A percentile compares a stretch with the other conserved stretches of the same genome.
These are phyloP conservation scores for Didymella sp. DNA, from an alignment of 2,329 filamentous ascomycete species.

Conservation along the genomic window DNA sequence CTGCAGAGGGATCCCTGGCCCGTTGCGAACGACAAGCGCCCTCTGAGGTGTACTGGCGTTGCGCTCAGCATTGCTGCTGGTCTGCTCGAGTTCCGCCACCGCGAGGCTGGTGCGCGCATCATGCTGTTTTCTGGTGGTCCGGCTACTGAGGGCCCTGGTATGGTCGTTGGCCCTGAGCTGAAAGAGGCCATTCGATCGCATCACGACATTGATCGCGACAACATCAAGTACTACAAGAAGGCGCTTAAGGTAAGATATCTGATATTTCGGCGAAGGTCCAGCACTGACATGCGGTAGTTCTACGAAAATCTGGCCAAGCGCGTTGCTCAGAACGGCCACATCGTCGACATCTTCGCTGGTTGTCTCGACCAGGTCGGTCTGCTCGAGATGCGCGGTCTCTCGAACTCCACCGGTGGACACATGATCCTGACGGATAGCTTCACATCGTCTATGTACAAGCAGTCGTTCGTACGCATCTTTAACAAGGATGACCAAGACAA, in stretches of 20 bases:
- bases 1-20: constrained; percentile 98
- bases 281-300: constrained; percentile 63
- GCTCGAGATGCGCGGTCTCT: constrained; percentile 96
- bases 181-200: constrained; percentile 97
- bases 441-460: constrained; percentile 98
- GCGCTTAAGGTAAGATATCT: constrained; percentile 88
- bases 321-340: constrained; percentile 93
- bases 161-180: constrained; percentile 94
- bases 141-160: constrained; percentile 93
- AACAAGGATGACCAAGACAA: constrained; percentile 97
- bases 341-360: constrained; percentile 96
- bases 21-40: constrained; percentile 89
- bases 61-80: constrained; percentile 95
- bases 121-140: constrained; percentile 97
- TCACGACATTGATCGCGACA: constrained; percentile 97
- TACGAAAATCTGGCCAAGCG: constrained; percentile 95
- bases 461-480: constrained; percentile 95
- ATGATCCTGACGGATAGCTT: constrained; percentile 99
- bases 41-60: constrained; percentile 90
- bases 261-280: background rate
- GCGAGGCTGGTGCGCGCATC: constrained; percentile 91
- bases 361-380: constrained; percentile 97
- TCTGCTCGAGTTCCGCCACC: constrained; percentile 90
- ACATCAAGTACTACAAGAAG: constrained; percentile 99
- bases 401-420: constrained; percentile 95